Base-by-base conservation (phyloP, 306 rosid genomes). In the Betula pendula region DNA sequence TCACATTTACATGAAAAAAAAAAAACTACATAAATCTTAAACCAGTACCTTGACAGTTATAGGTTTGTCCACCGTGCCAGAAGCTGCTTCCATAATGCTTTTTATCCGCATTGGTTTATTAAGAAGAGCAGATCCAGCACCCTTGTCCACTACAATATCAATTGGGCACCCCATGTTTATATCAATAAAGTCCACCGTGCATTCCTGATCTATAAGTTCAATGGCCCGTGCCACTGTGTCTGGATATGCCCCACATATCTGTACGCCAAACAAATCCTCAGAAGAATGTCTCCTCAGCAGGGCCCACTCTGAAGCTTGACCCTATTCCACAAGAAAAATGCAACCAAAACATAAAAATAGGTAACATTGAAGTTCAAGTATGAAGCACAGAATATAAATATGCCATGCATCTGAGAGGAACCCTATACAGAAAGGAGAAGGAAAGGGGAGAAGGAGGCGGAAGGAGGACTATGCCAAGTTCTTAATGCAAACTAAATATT, bases 261-360 rank as follows among this genome's bases (percentile, higher is more conserved):
- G 98, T 66, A 92, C 97, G 69, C 97, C 98, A 85, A 94, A 94
- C 69, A 94, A 76, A 84, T 94, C 92, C 82, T 92, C 96, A 52
- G 97, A 90, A 50, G 89, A 79, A 86, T 90, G 97, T 43, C 97
- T 88, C 77, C 98, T 89, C 79, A 92, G 83, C 86, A 90, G 77
- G 72, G 97, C 97, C 98, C 98, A 94, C 79, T 92, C 98, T 55
- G 98, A 94, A 33, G 98, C 98, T 88, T 92, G 97, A 76, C 98
- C 98, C 98, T 92, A 58, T 63, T 69, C 68, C 75, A 68, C 71
- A 47, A 76, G 35, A 31, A 51, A 77, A 77, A 49, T 77, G 56
- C 62, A 49, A 55, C 33, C 38, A 38, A 80, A 51, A 27, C 10
- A 20, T 24, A 60, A 50, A 6, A 31, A 77, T 56, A 71, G 24